phyloP scores from a whole-genome alignment of 148 eudicot genomes.

The Fagopyrum tataricum region DNA sequence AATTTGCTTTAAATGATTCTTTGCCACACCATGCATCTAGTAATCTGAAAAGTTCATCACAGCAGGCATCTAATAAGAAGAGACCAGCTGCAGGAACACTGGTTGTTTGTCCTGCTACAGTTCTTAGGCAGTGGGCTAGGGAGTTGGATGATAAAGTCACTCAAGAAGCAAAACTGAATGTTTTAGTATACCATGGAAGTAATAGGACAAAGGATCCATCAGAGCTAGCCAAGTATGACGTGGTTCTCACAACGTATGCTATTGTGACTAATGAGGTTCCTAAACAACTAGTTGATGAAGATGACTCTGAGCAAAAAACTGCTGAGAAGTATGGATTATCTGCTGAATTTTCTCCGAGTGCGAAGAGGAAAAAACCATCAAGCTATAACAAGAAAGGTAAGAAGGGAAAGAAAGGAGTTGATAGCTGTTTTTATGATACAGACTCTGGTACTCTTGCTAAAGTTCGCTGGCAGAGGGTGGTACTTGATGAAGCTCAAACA shows the following conservation, averaged over 20 bases:
- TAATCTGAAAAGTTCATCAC: slow-evolving; percentile 33
- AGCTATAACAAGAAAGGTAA: slow-evolving; percentile 44
- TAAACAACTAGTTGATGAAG: slow-evolving; percentile 72
- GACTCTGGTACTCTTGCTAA: slow-evolving; percentile 72
- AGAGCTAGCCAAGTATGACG: slow-evolving; percentile 69
- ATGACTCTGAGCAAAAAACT: slow-evolving; percentile 57
- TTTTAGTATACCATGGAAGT: slow-evolving; percentile 88
- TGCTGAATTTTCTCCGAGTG: slow-evolving; percentile 47
- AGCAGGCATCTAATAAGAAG: slow-evolving; percentile 31
- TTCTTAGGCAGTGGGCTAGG: slow-evolving; percentile 91
- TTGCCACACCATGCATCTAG: slow-evolving; percentile 24
- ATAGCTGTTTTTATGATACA: slow-evolving; percentile 36
- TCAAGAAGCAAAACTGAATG: slow-evolving; percentile 47
- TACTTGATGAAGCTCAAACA: slow-evolving; percentile 96
- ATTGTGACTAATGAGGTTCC: slow-evolving; percentile 94
- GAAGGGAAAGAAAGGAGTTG: slow-evolving; percentile 58
- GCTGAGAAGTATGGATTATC: slow-evolving; percentile 58
- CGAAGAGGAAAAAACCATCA: slow-evolving; percentile 46
- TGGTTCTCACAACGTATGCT: slow-evolving; percentile 88
- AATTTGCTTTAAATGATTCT: slow-evolving; percentile 33
- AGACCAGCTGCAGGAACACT: slow-evolving; percentile 97
- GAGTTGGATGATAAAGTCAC: slow-evolving; percentile 85
- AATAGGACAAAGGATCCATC: slow-evolving; percentile 69
- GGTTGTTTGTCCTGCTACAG: slow-evolving; percentile 96
- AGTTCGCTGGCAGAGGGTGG: slow-evolving; percentile 90